Evolutionary conservation across 192 early-diverging fungal genomes (phyloP).

Genomic region (Ramicandelaber brevisporus): DNA sequence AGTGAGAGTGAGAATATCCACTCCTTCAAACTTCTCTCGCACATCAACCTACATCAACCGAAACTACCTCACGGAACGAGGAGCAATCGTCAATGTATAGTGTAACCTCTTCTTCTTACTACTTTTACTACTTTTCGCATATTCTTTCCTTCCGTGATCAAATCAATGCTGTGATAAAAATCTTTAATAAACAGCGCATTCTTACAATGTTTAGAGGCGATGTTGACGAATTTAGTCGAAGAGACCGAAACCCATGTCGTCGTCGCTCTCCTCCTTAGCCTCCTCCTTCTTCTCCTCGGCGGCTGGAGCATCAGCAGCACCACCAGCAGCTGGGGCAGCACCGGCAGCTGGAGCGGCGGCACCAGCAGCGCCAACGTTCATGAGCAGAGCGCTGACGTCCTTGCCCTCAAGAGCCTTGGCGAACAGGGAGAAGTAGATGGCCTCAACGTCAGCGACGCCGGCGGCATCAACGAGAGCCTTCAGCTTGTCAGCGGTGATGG

Average conservation of each 20-base stretch:
- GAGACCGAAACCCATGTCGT: constrained; percentile 66
- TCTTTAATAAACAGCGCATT: no score
- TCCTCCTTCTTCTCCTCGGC: constrained; percentile 24
- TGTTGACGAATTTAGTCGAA: constrained; percentile 20
- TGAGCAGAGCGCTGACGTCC: constrained; percentile 67
- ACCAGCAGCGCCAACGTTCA: constrained; percentile 62
- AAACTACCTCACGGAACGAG: no score
- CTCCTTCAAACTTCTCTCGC: no score
- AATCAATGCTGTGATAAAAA: no score
- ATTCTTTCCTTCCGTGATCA: no score
- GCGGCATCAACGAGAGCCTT: constrained; percentile 74
- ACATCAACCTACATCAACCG: no score
- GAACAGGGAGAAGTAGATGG: constrained; percentile 88
- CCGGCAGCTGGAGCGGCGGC: constrained; percentile 24
- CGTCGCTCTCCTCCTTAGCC: constrained; percentile 57
- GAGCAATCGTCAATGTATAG: no score
- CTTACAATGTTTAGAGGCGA: no score
- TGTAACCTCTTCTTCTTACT: no score
- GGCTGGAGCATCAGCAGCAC: constrained; percentile 14
- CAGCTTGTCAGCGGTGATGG: constrained; percentile 92
- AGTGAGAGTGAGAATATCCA: no score
- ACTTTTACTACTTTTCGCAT: no score
- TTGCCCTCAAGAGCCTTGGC: constrained; percentile 94
- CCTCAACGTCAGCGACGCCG: constrained; percentile 59
- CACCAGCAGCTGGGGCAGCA: constrained; percentile 19